A percentile compares a stretch with the other conserved stretches of the same genome.
These are phyloP conservation scores for Nemania sp. DNA, from an alignment of 2,329 filamentous ascomycete genomes.

Conservation along the genomic window DNA sequence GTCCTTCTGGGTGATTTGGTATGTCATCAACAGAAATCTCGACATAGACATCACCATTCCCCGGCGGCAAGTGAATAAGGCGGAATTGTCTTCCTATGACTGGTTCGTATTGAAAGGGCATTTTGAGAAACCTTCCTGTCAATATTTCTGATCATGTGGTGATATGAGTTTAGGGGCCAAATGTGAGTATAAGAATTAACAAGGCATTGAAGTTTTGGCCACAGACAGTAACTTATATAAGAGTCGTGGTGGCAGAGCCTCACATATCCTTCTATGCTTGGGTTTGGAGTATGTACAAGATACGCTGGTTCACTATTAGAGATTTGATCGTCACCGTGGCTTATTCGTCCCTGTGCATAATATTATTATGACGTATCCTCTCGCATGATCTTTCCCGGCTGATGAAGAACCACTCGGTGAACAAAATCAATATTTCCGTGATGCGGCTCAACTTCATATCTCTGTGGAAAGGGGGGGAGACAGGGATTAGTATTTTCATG, in stretches of 20 bases:
- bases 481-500: background rate
- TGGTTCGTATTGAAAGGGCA: background rate
- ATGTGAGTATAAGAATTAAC: background rate
- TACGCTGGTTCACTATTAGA: background rate
- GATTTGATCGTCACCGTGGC: background rate
- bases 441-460: background rate
- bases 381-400: background rate
- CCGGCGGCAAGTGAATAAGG: background rate
- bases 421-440: background rate
- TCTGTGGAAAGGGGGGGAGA: background rate
- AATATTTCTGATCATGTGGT: background rate
- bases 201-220: background rate
- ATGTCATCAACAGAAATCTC: background rate
- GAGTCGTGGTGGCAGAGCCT: background rate
- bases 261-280: background rate
- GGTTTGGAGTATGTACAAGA: background rate
- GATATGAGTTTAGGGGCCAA: background rate
- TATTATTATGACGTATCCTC: background rate
- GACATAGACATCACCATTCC: background rate
- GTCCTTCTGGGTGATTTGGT: background rate
- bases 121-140: background rate
- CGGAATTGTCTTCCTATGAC: background rate
- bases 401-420: background rate
- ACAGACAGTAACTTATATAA: background rate
- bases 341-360: background rate